A percentile compares a stretch with the other conserved stretches of the same genome.
Conservation (phyloP, 306 rosid genomes). For the Dryas drummondii region DNA sequence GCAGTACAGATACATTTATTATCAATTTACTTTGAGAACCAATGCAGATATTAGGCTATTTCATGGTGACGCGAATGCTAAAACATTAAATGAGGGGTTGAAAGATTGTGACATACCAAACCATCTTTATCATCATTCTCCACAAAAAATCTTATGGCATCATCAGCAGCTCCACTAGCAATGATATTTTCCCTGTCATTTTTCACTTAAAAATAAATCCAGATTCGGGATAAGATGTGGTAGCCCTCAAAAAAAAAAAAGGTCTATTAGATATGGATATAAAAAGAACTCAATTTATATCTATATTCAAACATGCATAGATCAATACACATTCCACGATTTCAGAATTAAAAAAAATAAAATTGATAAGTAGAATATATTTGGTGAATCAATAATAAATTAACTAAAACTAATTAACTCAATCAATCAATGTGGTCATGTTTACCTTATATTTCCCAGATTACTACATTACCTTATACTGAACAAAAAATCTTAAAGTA, state of each 20-base stretch:
- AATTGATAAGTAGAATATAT: neutral
- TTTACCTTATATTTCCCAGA: neutral
- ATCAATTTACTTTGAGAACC: neutral
- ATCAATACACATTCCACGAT: too few relatives aligned
- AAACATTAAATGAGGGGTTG: neutral
- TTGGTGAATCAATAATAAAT: neutral
- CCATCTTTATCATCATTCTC: slow-evolving; percentile 55
- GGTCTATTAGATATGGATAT: too few relatives aligned
- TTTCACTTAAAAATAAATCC: slow-evolving; percentile 31
- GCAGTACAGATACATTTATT: neutral
- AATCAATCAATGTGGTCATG: neutral
- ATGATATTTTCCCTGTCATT: slow-evolving; percentile 73
- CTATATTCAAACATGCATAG: too few relatives aligned
- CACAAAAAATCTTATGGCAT: slow-evolving; percentile 74
- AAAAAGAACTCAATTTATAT: too few relatives aligned
- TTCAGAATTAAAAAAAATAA: too few relatives aligned
- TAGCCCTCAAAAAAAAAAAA: too few relatives aligned
- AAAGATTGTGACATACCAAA: slow-evolving; percentile 44
- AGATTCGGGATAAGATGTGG: neutral
- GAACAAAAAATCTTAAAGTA: neutral
- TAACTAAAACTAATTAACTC: neutral
- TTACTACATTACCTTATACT: neutral
- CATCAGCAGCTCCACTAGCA: slow-evolving; percentile 98
- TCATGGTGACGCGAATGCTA: neutral
- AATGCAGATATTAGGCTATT: neutral